Percentiles rank a stretch among this genome's conserved stretches.
Evolutionary conservation across 352 stramenopile genomes (phyloP).

Genomic region (Phytophthora vignae): DNA sequence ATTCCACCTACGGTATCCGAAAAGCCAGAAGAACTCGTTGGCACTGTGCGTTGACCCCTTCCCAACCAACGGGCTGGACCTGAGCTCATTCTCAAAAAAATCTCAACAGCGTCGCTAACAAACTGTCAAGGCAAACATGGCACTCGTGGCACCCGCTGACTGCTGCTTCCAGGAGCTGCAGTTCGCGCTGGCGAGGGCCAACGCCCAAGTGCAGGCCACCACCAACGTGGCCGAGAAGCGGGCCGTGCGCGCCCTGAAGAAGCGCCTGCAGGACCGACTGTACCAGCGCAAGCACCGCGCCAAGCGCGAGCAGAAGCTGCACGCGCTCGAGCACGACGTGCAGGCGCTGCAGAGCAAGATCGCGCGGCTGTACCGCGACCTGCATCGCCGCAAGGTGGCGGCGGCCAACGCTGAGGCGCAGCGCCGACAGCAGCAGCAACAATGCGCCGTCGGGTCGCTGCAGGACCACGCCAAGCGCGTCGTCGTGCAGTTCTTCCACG

Average conservation of each 20-base stretch:
- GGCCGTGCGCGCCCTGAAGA: constrained; percentile 23
- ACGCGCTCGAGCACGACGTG: constrained; percentile 32
- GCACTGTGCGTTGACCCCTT: constrained; percentile 8
- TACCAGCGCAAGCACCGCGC: constrained; percentile 51
- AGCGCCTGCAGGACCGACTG: constrained; percentile 44
- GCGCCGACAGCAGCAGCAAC: constrained; percentile 23
- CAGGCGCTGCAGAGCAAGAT: constrained; percentile 34
- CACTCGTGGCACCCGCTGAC: constrained; percentile 11
- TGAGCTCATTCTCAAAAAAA: too few species aligned
- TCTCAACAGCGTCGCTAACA: not conserved
- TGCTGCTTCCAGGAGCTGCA: constrained; percentile 28
- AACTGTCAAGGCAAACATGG: constrained; percentile 3
- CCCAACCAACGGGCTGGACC: not conserved
- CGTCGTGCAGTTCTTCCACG: constrained; percentile 38
- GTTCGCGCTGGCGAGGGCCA: constrained; percentile 10
- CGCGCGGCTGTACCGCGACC: constrained; percentile 30
- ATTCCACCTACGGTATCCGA: not conserved
- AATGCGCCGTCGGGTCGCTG: constrained; percentile 14
- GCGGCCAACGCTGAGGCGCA: constrained; percentile 10
- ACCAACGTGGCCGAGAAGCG: constrained; percentile 27
- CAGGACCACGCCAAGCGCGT: constrained; percentile 28
- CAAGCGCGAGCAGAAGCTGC: constrained; percentile 38
- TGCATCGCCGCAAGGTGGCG: constrained; percentile 26
- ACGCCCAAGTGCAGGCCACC: constrained; percentile 22
- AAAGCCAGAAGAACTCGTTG: not conserved